Percentiles rank a stretch among this genome's conserved stretches.
phyloP scores from a whole-genome alignment of 1,284 basidiomycete species.

The Cutaneotrichosporon spelunceum region DNA sequence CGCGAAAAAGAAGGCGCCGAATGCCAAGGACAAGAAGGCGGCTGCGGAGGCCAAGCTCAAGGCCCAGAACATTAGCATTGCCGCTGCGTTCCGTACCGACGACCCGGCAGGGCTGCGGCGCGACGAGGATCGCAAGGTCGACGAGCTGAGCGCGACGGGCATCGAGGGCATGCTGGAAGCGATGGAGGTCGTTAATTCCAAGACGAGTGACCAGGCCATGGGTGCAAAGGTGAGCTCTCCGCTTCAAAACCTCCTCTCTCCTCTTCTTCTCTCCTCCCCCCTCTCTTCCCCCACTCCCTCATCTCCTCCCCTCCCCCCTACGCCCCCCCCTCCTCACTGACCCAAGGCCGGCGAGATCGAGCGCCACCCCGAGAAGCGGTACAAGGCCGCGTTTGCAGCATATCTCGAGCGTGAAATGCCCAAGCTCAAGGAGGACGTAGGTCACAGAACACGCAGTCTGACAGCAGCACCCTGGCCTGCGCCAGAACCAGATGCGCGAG shows the following conservation, averaged over 20 bases:
- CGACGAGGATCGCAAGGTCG: constrained; percentile 52
- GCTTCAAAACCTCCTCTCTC: too few relatives aligned
- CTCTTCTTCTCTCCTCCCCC: too few relatives aligned
- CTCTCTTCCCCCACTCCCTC: background rate
- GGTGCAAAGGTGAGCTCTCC: constrained; percentile 55
- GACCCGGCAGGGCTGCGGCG: constrained; percentile 65
- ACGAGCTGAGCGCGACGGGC: constrained; percentile 77
- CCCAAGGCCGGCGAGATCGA: constrained; percentile 79
- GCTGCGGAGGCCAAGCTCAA: constrained; percentile 15
- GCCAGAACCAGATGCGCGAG: constrained; percentile 52
- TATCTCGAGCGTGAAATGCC: constrained; percentile 88
- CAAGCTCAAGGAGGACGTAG: constrained; percentile 65
- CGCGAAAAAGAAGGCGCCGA: constrained; percentile 56
- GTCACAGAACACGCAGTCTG: constrained; percentile 10
- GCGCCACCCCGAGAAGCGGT: constrained; percentile 88
- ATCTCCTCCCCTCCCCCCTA: too few relatives aligned
- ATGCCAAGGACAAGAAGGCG: constrained; percentile 37
- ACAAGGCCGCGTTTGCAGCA: constrained; percentile 89
- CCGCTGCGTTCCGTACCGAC: constrained; percentile 44
- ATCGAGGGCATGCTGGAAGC: constrained; percentile 91
- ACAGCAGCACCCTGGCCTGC: constrained; percentile 46
- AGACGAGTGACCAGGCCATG: constrained; percentile 85
- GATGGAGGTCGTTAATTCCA: constrained; percentile 80
- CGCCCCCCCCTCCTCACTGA: background rate
- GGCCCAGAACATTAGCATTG: constrained; percentile 8